Percentiles rank a stretch among this genome's conserved stretches.
Conservation (phyloP, 73 alveolate species). For the Paramecium sexaurelia region DNA sequence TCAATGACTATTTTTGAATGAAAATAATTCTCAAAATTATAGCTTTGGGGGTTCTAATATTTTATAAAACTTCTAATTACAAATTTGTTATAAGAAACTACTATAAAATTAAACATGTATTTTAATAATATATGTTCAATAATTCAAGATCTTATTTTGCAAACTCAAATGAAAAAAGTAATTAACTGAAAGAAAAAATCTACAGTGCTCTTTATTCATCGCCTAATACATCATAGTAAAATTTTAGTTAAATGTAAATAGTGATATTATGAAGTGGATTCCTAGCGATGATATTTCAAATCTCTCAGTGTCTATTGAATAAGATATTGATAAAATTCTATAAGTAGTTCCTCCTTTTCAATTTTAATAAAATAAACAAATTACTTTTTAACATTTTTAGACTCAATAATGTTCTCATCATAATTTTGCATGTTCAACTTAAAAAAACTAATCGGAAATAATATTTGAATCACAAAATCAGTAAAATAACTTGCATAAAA, state of each 20-base stretch:
- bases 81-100: neutral
- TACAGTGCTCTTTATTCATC: neutral
- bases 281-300: neutral
- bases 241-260: neutral
- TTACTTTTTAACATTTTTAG: neutral
- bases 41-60: neutral
- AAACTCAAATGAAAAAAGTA: neutral
- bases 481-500: neutral
- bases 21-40: too few relatives aligned
- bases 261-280: neutral
- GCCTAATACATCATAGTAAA: neutral
- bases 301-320: neutral
- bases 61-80: neutral
- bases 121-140: neutral
- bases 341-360: neutral
- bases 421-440: neutral
- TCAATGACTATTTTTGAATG: conserved; percentile 40
- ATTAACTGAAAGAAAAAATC: neutral
- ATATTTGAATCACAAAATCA: neutral
- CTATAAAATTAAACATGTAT: conserved; percentile 6
- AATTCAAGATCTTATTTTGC: neutral
- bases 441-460: neutral
- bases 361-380: neutral
- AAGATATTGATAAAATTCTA: neutral
- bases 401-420: neutral